These are phyloP conservation scores for Psilocybe cubensis DNA, from an alignment of 768 basidiomycete genomes.

Conservation along the genomic window DNA sequence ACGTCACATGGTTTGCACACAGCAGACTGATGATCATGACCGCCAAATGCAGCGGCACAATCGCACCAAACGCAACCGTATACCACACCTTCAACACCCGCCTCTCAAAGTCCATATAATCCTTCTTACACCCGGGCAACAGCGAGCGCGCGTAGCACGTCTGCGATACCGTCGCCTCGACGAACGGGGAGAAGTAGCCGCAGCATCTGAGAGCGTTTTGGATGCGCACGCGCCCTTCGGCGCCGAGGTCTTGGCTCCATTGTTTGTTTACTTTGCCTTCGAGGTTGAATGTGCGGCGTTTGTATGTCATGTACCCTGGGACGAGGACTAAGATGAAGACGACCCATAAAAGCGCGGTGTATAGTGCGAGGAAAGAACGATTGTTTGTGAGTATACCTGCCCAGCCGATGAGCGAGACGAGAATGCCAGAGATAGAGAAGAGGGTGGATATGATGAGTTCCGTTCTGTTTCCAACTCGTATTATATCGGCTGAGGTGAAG, in stretches of 20 bases:
- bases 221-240: slow-evolving; percentile 61
- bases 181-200: slow-evolving; percentile 79
- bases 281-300: slow-evolving; percentile 56
- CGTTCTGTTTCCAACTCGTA: slow-evolving; percentile 65
- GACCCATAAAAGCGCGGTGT: slow-evolving; percentile 77
- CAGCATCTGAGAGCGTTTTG: slow-evolving; percentile 80
- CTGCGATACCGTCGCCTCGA: slow-evolving; percentile 76
- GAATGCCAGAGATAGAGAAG: slow-evolving; percentile 58
- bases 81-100: slow-evolving; percentile 67
- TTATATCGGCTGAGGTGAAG: slow-evolving; percentile 65
- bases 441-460: slow-evolving; percentile 73
- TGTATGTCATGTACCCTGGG: slow-evolving; percentile 82
- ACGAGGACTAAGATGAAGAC: slow-evolving; percentile 70
- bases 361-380: slow-evolving; percentile 77
- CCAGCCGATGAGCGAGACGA: slow-evolving; percentile 76
- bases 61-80: slow-evolving; percentile 57
- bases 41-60: slow-evolving; percentile 68
- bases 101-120: slow-evolving; percentile 61
- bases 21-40: slow-evolving; percentile 69
- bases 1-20: slow-evolving; percentile 85
- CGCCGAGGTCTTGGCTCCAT: slow-evolving; percentile 66
- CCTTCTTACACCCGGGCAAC: slow-evolving; percentile 78
- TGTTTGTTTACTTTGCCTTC: slow-evolving; percentile 78
- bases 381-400: slow-evolving; percentile 85
- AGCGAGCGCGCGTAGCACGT: slow-evolving; percentile 74